Percentiles rank a stretch among this genome's conserved stretches.
phyloP scores from a whole-genome alignment of 768 basidiomycete species.

The Myochromella boudieri region DNA sequence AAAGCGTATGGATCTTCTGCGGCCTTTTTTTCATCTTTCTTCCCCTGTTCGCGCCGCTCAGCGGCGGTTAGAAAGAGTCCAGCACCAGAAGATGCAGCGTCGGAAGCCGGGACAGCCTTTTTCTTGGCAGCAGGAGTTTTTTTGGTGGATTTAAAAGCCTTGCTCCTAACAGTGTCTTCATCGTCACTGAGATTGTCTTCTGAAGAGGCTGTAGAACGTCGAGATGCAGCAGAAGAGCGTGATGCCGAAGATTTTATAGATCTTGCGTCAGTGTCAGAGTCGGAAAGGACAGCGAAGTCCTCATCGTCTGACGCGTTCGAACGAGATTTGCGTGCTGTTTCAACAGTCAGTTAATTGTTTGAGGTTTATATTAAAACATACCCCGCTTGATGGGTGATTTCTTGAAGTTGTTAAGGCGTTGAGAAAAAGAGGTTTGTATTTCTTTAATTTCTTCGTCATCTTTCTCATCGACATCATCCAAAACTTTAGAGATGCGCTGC shows the following conservation, averaged over 20 bases:
- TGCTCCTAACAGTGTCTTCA: conserved; percentile 37
- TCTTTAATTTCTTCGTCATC: conserved; percentile 48
- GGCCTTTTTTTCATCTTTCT: conserved; percentile 82
- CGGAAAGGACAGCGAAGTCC: conserved; percentile 71
- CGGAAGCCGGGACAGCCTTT: conserved; percentile 16
- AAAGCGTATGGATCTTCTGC: conserved; percentile 78
- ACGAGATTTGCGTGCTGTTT: conserved; percentile 40
- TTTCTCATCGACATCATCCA: conserved; percentile 52
- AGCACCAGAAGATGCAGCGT: conserved; percentile 24
- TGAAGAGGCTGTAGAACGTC: conserved; percentile 32
- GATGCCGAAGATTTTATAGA: conserved; percentile 52
- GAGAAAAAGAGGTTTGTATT: conserved; percentile 49
- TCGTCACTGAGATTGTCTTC: conserved; percentile 40
- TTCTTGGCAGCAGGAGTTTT: conserved; percentile 25
- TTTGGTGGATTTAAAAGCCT: conserved; percentile 32
- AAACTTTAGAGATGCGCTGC: conserved; percentile 50
- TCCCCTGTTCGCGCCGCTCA: conserved; percentile 70
- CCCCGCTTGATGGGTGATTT: conserved; percentile 60
- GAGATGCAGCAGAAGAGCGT: conserved; percentile 49
- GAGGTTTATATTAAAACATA: conserved; percentile 22
- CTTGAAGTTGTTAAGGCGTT: conserved; percentile 62
- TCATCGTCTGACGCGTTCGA: conserved; percentile 54
- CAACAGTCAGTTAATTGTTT: background rate
- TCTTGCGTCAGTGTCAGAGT: conserved; percentile 55
- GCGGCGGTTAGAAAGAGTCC: conserved; percentile 77